phyloP scores from a whole-genome alignment of 768 basidiomycete species.

The Leccinum truebloodii region DNA sequence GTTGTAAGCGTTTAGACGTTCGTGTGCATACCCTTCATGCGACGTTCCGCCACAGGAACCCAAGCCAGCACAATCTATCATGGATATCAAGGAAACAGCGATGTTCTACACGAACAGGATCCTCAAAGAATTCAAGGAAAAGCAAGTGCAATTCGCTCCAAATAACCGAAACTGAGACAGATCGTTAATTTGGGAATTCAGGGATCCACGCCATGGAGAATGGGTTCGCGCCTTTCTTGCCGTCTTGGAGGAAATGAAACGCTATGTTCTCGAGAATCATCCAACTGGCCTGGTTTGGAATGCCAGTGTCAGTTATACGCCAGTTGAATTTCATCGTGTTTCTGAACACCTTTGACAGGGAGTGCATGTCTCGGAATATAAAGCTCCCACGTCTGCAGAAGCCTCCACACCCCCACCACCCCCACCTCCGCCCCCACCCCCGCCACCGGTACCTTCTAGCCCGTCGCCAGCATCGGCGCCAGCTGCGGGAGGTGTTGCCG shows the following conservation, averaged over 20 bases:
- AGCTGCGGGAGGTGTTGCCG: slow-evolving; percentile 57
- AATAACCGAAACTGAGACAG: background rate
- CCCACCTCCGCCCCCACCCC: slow-evolving; percentile 58
- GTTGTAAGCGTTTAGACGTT: slow-evolving; percentile 51
- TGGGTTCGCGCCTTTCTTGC: slow-evolving; percentile 79
- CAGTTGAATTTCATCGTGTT: background rate
- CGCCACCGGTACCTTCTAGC: slow-evolving; percentile 41
- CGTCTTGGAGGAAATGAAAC: slow-evolving; percentile 75
- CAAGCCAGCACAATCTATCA: slow-evolving; percentile 80
- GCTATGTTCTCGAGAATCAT: slow-evolving; percentile 84
- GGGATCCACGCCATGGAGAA: slow-evolving; percentile 83
- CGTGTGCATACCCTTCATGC: background rate
- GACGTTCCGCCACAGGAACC: slow-evolving; percentile 45
- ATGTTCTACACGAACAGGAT: slow-evolving; percentile 89
- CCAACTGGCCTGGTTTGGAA: slow-evolving; percentile 92
- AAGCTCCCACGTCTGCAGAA: slow-evolving; percentile 34
- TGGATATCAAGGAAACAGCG: slow-evolving; percentile 81
- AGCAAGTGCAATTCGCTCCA: slow-evolving; percentile 49
- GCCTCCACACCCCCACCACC: slow-evolving; percentile 44
- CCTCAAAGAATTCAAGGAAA: slow-evolving; percentile 91
- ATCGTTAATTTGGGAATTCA: slow-evolving; percentile 34
- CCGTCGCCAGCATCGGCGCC: slow-evolving; percentile 45
- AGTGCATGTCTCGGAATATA: slow-evolving; percentile 55
- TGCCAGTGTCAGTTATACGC: slow-evolving; percentile 51
- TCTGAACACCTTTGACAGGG: slow-evolving; percentile 43